These are phyloP conservation scores for Aspergillus brasiliensis DNA, from an alignment of 2,329 filamentous ascomycete genomes.

Conservation along the genomic window DNA sequence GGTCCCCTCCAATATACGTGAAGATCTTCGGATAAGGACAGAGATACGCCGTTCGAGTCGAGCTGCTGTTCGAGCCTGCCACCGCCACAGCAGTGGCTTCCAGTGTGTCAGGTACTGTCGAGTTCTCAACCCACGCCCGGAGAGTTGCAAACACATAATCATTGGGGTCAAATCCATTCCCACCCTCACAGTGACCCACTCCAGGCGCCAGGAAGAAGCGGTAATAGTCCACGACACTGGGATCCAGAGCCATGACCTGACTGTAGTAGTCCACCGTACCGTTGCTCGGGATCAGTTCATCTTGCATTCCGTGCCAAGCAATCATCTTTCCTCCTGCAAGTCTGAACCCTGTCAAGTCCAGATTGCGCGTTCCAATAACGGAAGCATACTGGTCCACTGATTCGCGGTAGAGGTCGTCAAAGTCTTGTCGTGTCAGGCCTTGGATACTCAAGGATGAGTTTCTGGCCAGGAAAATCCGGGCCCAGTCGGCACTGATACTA, in stretches of 20 bases:
- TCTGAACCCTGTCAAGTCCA: conserved; percentile 42
- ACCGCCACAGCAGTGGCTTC: not conserved
- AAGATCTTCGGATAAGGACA: not conserved
- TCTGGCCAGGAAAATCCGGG: conserved; percentile 36
- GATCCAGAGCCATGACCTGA: conserved; percentile 30
- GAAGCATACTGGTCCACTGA: conserved; percentile 34
- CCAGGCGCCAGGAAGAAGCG: conserved; percentile 45
- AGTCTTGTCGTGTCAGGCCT: conserved; percentile 32
- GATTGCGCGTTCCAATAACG: conserved; percentile 41
- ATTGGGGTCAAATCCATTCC: conserved; percentile 22
- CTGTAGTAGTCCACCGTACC: conserved; percentile 43
- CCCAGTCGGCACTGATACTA: conserved; percentile 35
- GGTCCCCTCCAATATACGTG: not conserved
- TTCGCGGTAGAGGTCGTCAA: conserved; percentile 25
- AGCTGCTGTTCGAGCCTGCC: not conserved
- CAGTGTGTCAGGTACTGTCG: not conserved
- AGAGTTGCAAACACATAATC: not conserved
- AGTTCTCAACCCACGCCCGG: not conserved
- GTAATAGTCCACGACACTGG: conserved; percentile 35
- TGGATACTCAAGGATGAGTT: conserved; percentile 33
- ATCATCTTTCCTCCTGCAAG: conserved; percentile 46
- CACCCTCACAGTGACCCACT: conserved; percentile 38
- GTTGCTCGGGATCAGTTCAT: conserved; percentile 41
- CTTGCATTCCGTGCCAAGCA: conserved; percentile 46
- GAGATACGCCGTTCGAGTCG: not conserved